Percentiles rank a stretch among this genome's conserved stretches.
Evolutionary conservation across 805 yeast species (phyloP).

Genomic region (Metschnikowia borealis): DNA sequence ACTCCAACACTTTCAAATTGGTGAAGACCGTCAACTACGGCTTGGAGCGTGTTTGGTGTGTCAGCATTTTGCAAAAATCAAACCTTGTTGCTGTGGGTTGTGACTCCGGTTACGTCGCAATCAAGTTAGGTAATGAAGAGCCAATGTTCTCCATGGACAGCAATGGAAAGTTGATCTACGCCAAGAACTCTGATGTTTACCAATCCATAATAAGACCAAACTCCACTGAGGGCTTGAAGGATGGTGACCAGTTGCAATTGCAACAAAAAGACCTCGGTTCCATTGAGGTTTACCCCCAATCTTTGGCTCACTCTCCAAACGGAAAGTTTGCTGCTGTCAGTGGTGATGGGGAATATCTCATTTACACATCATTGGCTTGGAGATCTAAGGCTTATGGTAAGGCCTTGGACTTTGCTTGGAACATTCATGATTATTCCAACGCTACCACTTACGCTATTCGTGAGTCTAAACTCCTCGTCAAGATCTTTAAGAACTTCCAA

Average conservation of each 20-base stretch:
- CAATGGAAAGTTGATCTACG: constrained; percentile 86
- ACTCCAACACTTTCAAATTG: constrained; percentile 85
- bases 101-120: constrained; percentile 88
- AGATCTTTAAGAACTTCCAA: constrained; percentile 79
- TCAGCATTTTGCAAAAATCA: constrained; percentile 63
- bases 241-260: constrained; percentile 75
- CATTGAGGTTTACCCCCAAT: constrained; percentile 87
- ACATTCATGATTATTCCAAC: constrained; percentile 71
- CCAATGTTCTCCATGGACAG: constrained; percentile 93
- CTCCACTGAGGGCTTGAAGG: constrained; percentile 62
- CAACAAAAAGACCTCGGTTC: constrained; percentile 90
- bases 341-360: constrained; percentile 96
- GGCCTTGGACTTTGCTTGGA: constrained; percentile 93
- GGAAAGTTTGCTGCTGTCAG: constrained; percentile 96
- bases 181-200: constrained; percentile 85
- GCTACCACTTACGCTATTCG: constrained; percentile 70
- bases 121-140: constrained; percentile 89
- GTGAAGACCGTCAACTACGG: constrained; percentile 90
- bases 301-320: constrained; percentile 88
- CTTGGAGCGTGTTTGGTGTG: constrained; percentile 96
- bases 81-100: constrained; percentile 88
- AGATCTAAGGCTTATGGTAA: constrained; percentile 90
- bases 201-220: constrained; percentile 70
- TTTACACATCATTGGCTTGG: constrained; percentile 97
- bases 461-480: constrained; percentile 61